Conservation (phyloP, 2,329 filamentous ascomycete species). For the Neurospora sp. region DNA sequence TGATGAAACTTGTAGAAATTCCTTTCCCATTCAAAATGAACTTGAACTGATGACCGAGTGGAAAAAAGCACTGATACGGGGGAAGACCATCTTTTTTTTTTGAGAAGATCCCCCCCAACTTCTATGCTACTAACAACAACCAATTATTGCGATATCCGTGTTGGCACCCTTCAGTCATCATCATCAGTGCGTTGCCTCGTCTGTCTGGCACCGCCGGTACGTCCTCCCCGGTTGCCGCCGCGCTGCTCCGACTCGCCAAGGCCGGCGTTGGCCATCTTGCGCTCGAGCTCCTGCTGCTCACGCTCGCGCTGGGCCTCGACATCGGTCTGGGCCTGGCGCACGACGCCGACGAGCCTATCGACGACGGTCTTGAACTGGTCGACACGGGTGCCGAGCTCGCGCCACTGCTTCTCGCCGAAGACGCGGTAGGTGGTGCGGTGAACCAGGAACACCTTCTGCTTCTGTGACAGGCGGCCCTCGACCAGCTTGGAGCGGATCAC, state of each 20-base stretch:
- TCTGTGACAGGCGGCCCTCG: slow-evolving; percentile 91
- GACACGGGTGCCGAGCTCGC: slow-evolving; percentile 79
- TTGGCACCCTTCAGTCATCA: slow-evolving; percentile 37
- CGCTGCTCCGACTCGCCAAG: slow-evolving; percentile 22
- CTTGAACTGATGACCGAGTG: neutral
- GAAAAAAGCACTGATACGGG: neutral
- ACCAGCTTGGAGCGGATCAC: slow-evolving; percentile 92
- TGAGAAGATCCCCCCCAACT: neutral
- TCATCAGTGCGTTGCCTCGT: slow-evolving; percentile 36
- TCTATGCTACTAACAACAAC: neutral
- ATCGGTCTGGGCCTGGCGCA: slow-evolving; percentile 72
- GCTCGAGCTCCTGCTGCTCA: slow-evolving; percentile 61
- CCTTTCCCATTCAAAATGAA: neutral
- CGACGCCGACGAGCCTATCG: slow-evolving; percentile 64
- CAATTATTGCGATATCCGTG: neutral
- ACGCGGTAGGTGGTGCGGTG: slow-evolving; percentile 95
- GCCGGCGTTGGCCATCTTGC: slow-evolving; percentile 44
- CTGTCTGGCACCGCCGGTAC: slow-evolving; percentile 18
- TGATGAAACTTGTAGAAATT: neutral
- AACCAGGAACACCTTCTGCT: slow-evolving; percentile 86
- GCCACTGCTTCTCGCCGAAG: slow-evolving; percentile 97
- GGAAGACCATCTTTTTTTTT: neutral
- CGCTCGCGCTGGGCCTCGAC: slow-evolving; percentile 69
- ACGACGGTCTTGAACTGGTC: slow-evolving; percentile 86
- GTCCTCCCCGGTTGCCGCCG: slow-evolving; percentile 12